These are phyloP conservation scores for Aspergillus leporis DNA, from an alignment of 495 filamentous ascomycete genomes.

Conservation along the genomic window DNA sequence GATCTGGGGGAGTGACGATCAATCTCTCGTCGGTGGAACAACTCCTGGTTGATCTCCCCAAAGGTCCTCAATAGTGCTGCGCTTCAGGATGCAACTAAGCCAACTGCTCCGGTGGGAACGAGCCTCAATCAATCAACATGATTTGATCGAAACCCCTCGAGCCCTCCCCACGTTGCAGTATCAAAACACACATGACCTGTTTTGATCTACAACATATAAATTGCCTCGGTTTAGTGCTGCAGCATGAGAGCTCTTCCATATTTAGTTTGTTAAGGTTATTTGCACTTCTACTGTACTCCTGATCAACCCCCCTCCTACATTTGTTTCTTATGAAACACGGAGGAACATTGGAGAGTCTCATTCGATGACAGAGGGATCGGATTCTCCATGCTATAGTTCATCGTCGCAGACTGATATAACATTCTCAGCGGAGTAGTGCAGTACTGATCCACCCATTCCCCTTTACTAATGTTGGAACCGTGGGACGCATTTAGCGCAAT, in stretches of 20 bases:
- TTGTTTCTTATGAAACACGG: neutral
- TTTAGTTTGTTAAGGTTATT: neutral
- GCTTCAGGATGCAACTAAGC: conserved; percentile 7
- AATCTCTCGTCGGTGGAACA: conserved; percentile 13
- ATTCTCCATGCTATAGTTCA: neutral
- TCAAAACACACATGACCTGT: conserved; percentile 2
- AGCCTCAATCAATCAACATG: neutral
- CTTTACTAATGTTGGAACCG: no score
- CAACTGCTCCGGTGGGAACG: neutral
- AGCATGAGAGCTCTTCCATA: neutral
- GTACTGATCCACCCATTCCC: no score
- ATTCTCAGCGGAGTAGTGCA: no score
- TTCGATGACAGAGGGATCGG: neutral
- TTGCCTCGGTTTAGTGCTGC: neutral
- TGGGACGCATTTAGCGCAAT: no score
- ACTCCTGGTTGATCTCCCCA: conserved; percentile 14
- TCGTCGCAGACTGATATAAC: no score
- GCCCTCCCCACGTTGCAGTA: neutral
- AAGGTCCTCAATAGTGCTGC: conserved; percentile 14
- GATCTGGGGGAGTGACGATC: conserved; percentile 14
- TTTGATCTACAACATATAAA: neutral
- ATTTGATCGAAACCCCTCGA: neutral
- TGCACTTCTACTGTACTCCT: neutral
- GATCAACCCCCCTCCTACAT: neutral
- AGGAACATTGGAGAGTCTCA: neutral